A percentile compares a stretch with the other conserved stretches of the same genome.
Evolutionary conservation across 2,329 filamentous ascomycete genomes (phyloP).

Genomic region (Dothidotthia symphoricarpi): DNA sequence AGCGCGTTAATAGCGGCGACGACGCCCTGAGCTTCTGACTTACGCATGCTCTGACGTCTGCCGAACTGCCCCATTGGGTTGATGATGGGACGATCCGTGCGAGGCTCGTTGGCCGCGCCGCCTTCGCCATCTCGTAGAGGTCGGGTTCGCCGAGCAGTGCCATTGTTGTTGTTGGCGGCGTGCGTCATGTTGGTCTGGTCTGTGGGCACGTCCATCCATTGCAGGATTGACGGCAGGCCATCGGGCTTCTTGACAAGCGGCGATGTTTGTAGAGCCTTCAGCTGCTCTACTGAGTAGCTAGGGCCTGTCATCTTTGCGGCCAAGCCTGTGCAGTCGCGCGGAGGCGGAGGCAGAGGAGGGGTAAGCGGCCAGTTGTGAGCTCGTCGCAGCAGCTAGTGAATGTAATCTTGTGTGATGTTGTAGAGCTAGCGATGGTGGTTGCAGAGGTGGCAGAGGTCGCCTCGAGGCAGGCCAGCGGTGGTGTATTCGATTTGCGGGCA

Average conservation of each 20-base stretch:
- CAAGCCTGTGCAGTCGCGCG: constrained; percentile 5
- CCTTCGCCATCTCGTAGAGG: constrained; percentile 30
- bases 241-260: constrained; percentile 80
- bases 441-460: constrained; percentile 15
- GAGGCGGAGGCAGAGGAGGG: constrained; percentile 14
- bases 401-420: constrained; percentile 5
- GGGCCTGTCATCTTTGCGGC: constrained; percentile 30
- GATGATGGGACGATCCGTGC: constrained; percentile 29
- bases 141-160: constrained; percentile 26
- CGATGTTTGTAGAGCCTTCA: constrained; percentile 74
- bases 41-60: constrained; percentile 43
- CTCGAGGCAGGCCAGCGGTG: constrained; percentile 16
- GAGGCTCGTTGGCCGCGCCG: constrained; percentile 24
- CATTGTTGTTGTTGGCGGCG: constrained; percentile 6
- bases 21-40: constrained; percentile 48
- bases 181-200: constrained; percentile 20
- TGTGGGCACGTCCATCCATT: constrained; percentile 83
- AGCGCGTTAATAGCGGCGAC: constrained; percentile 32
- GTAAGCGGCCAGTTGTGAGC: constrained; percentile 10
- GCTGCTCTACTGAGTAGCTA: constrained; percentile 70
- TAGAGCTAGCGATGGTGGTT: constrained; percentile 4
- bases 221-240: constrained; percentile 76
- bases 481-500: constrained; percentile 17
- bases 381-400: constrained; percentile 2
- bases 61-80: constrained; percentile 41